These are phyloP conservation scores for Actinomortierella ambigua DNA, from an alignment of 371 early-diverging fungal genomes.

Conservation along the genomic window DNA sequence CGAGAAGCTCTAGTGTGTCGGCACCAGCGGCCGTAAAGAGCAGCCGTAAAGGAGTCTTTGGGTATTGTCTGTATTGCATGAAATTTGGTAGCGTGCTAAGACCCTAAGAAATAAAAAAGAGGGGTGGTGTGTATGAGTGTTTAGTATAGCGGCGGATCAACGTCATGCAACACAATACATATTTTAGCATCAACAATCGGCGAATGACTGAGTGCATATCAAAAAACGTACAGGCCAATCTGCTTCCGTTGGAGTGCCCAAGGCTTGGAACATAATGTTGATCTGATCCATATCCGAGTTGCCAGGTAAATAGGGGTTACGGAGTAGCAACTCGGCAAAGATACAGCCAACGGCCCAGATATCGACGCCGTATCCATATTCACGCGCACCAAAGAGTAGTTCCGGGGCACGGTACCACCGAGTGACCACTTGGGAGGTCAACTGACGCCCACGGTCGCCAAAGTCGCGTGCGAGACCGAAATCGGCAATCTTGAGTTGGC, in stretches of 20 bases:
- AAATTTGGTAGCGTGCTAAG: slow-evolving; percentile 82
- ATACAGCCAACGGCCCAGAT: slow-evolving; percentile 99
- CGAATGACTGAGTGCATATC: not conserved
- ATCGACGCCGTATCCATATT: slow-evolving; percentile 93
- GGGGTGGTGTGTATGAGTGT: not conserved
- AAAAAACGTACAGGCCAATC: slow-evolving; percentile 93
- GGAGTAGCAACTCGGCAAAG: slow-evolving; percentile 98
- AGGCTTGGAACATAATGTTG: slow-evolving; percentile 90
- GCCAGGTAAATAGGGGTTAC: slow-evolving; percentile 96
- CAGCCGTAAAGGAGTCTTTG: slow-evolving; percentile 75
- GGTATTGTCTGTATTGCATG: slow-evolving; percentile 65
- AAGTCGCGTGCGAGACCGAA: slow-evolving; percentile 98
- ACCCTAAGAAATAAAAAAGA: too few relatives aligned
- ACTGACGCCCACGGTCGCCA: slow-evolving; percentile 78
- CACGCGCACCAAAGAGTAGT: slow-evolving; percentile 90
- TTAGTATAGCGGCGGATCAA: too few relatives aligned
- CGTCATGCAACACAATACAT: not conserved
- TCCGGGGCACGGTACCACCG: slow-evolving; percentile 99
- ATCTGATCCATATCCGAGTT: slow-evolving; percentile 96
- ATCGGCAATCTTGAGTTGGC: slow-evolving; percentile 98
- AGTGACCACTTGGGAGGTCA: slow-evolving; percentile 97
- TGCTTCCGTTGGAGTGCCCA: slow-evolving; percentile 97
- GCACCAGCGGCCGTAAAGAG: slow-evolving; percentile 93
- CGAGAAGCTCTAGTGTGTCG: slow-evolving; percentile 93
- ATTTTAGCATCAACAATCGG: not conserved